These are phyloP conservation scores for Colletotrichum eremochloae DNA, from an alignment of 2,329 filamentous ascomycete genomes.

Conservation along the genomic window DNA sequence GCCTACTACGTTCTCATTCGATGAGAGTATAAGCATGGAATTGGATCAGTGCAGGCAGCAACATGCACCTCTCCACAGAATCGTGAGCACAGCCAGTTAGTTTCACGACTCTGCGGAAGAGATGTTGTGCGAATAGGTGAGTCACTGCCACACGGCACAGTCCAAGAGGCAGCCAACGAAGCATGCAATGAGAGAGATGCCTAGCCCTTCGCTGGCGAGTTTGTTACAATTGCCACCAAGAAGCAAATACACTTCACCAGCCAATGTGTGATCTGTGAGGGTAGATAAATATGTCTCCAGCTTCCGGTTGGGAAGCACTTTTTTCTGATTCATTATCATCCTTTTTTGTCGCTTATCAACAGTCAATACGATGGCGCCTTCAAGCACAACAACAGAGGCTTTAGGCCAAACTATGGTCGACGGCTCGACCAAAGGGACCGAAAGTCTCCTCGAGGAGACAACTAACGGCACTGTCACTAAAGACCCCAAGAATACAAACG, in stretches of 20 bases:
- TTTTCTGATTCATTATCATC: background rate
- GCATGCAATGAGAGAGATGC: background rate
- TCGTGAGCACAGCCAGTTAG: background rate
- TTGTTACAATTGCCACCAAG: background rate
- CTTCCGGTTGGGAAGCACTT: background rate
- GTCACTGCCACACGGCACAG: conserved; percentile 16
- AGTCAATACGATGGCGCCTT: conserved; percentile 26
- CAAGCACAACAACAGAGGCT: conserved; percentile 21
- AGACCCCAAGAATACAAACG: background rate
- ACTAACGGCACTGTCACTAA: conserved; percentile 4
- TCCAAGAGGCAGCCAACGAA: conserved; percentile 6
- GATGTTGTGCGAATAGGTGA: conserved; percentile 24
- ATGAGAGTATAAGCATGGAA: background rate
- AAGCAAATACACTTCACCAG: conserved; percentile 1
- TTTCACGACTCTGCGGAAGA: background rate
- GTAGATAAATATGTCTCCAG: conserved; percentile 8
- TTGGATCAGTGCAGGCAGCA: conserved; percentile 30
- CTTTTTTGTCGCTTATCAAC: background rate
- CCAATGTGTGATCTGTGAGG: too few species aligned
- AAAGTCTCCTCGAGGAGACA: background rate
- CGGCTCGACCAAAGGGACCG: conserved; percentile 1
- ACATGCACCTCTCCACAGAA: background rate
- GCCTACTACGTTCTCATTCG: conserved; percentile 1
- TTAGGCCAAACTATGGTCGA: conserved; percentile 23
- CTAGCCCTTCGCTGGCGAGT: background rate